Evolutionary conservation across 2,329 filamentous ascomycete genomes (phyloP), one percentile per base, ranked within the genome.

Genomic region (Drechmeria coniospora): DNA sequence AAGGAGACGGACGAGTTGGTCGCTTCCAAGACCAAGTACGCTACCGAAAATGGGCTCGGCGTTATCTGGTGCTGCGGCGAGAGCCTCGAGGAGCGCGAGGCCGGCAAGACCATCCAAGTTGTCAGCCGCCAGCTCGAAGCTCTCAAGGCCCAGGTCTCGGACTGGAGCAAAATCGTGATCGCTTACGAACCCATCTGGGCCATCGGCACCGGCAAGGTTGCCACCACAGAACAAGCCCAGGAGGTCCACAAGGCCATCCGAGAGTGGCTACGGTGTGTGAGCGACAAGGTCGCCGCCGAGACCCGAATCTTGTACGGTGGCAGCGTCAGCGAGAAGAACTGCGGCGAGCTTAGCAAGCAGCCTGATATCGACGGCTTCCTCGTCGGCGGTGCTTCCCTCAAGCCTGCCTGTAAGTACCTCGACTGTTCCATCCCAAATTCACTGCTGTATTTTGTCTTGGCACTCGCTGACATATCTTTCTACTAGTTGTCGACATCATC

Each of bases 171-270:
- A 66, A 72, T 98, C 40, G 90, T 98, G 53, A 71, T 98, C 48
- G 90, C 90, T 49, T 98, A 98, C 61, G 90, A 98, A 72, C 90
- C 90, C 49, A 92, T 98, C 67, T 98, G 90, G 87, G 84, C 74
- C 53, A 79, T 75, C 44, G 87, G 87, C 44, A 95, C 90, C 41
- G 90, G 90, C 57, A 92, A 90, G 66, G 83, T 92, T 41, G 83
- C 83, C 44, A 79, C 76, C 38, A 84, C 75, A 34, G 68, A 83
- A 61, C 84, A 93, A 68, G 84, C 84, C 32, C 84, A 93, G 65
- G 83, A 92, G 56, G 83, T 90, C 34, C 84, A 93, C 65, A 81
- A 77, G 46, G 83, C 79, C 41, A 92, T 98, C 60, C 80, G 90
- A 45, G 63, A 74, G 49, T 95, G 86, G 82, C 68, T 98, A 51